Percentiles rank a stretch among this genome's conserved stretches.
phyloP scores from a whole-genome alignment of 257 asterid species.

The Jacaranda mimosifolia region DNA sequence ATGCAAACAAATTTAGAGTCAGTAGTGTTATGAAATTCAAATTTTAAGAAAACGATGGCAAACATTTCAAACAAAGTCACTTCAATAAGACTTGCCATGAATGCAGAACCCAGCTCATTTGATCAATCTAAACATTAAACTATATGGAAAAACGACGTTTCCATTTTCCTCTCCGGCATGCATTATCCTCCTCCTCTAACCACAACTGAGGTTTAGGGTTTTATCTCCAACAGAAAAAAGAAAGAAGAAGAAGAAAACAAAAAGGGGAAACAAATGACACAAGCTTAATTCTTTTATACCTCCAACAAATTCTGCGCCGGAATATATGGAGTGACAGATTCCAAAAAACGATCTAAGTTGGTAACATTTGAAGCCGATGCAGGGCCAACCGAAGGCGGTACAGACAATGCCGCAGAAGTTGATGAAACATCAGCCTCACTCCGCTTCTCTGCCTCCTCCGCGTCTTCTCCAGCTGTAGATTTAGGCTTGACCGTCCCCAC shows the following conservation, averaged over 20 bases:
- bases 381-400: slow-evolving; percentile 48
- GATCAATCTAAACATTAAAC: slow-evolving; percentile 33
- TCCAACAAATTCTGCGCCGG: slow-evolving; percentile 53
- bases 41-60: slow-evolving; percentile 18
- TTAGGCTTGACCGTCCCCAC: slow-evolving; percentile 48
- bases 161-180: slow-evolving; percentile 41
- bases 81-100: slow-evolving; percentile 19
- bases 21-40: neutral
- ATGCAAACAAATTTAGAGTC: slow-evolving; percentile 11
- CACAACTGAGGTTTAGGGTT: slow-evolving; percentile 36
- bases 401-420: slow-evolving; percentile 51
- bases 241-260: neutral
- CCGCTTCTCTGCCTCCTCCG: slow-evolving; percentile 42
- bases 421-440: slow-evolving; percentile 46
- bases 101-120: slow-evolving; percentile 26
- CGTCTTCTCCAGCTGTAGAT: slow-evolving; percentile 30
- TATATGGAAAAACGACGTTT: neutral
- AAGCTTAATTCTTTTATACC: slow-evolving; percentile 53
- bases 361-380: slow-evolving; percentile 44
- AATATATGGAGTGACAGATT: slow-evolving; percentile 66
- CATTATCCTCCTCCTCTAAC: slow-evolving; percentile 38
- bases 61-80: neutral
- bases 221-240: slow-evolving; percentile 19
- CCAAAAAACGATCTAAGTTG: slow-evolving; percentile 77
- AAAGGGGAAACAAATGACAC: neutral